phyloP scores from a whole-genome alignment of 495 filamentous ascomycete species.

The Opeltia flavorubescens region DNA sequence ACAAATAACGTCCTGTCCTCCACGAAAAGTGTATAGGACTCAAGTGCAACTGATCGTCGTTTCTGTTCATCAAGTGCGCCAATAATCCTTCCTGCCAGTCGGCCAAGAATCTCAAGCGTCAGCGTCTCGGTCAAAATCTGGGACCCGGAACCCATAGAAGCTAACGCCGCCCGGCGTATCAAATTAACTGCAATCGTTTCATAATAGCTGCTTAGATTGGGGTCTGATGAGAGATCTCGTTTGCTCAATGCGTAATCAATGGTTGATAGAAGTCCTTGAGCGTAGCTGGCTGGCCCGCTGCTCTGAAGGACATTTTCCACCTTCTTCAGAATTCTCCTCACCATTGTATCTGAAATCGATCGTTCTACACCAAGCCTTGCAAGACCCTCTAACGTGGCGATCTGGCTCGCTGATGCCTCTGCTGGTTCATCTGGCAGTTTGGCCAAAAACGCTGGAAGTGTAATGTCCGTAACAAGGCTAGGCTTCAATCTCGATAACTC shows the following conservation, averaged over 20 bases:
- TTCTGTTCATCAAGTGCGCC: conserved; percentile 35
- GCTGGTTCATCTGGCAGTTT: conserved; percentile 40
- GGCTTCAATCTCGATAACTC: conserved; percentile 54
- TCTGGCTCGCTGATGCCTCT: conserved; percentile 32
- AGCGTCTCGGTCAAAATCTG: conserved; percentile 35
- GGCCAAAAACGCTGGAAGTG: conserved; percentile 61
- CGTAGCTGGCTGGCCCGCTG: conserved; percentile 37
- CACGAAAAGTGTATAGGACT: conserved; percentile 44
- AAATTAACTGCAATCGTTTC: conserved; percentile 43
- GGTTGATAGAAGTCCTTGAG: conserved; percentile 46
- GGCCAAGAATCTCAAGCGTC: conserved; percentile 49
- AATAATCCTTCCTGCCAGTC: conserved; percentile 47
- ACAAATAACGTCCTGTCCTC: conserved; percentile 18
- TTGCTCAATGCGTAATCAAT: conserved; percentile 50
- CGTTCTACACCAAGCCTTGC: conserved; percentile 53
- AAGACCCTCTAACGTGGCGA: conserved; percentile 49
- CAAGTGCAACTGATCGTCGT: conserved; percentile 38
- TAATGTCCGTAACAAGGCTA: conserved; percentile 53
- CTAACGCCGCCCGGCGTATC: conserved; percentile 29
- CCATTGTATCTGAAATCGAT: conserved; percentile 53
- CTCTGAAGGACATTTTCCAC: conserved; percentile 43
- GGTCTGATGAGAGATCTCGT: conserved; percentile 31
- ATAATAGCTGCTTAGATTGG: conserved; percentile 42
- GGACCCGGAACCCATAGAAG: conserved; percentile 25
- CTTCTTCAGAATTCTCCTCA: conserved; percentile 53